phyloP scores from a whole-genome alignment of 108 stramenopile species.

The Skeletonema grethae region DNA sequence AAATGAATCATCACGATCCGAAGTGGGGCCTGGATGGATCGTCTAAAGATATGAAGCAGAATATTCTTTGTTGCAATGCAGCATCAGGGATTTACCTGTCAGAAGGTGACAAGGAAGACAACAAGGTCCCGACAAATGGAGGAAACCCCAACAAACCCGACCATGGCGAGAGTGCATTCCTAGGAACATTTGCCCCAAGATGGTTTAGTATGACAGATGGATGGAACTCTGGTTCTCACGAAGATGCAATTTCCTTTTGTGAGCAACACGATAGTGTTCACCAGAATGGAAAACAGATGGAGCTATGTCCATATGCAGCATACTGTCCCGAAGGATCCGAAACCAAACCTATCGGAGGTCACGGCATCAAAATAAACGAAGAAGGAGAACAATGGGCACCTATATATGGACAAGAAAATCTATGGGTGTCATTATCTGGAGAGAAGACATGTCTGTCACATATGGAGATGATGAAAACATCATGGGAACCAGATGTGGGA shows the following conservation, averaged over 20 bases:
- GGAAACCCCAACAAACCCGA: background rate
- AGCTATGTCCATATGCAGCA: constrained; percentile 39
- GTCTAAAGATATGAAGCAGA: constrained; percentile 20
- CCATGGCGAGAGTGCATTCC: background rate
- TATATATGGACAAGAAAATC: constrained; percentile 29
- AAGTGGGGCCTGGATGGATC: constrained; percentile 47
- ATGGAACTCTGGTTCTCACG: constrained; percentile 20
- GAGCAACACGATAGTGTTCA: constrained; percentile 7
- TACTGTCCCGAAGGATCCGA: constrained; percentile 43
- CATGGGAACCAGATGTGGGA: constrained; percentile 42
- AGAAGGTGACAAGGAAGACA: background rate
- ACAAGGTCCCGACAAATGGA: background rate
- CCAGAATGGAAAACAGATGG: constrained; percentile 36
- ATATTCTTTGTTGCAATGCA: constrained; percentile 39
- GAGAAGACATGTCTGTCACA: constrained; percentile 22
- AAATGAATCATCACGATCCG: constrained; percentile 32
- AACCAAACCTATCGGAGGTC: constrained; percentile 28
- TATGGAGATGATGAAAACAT: constrained; percentile 29
- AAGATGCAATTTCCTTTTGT: constrained; percentile 36
- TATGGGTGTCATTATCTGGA: constrained; percentile 30
- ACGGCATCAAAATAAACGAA: constrained; percentile 14
- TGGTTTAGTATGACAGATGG: constrained; percentile 2
- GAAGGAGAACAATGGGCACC: constrained; percentile 47
- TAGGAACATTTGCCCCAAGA: background rate
- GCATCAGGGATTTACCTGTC: background rate